Base-by-base conservation (phyloP, 2,329 filamentous ascomycete genomes). In the Graphium sp. region DNA sequence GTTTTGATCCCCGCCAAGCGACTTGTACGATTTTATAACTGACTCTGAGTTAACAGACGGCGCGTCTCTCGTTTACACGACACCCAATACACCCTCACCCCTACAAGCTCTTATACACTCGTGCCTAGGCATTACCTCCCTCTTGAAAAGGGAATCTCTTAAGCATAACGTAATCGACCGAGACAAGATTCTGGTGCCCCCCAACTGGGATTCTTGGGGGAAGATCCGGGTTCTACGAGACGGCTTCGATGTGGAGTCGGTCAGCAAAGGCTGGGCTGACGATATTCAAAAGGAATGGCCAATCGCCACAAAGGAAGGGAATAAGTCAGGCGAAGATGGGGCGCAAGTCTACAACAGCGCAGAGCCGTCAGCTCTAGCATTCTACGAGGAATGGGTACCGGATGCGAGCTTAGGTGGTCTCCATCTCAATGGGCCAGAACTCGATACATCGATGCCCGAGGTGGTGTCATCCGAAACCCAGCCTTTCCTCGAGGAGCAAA, bases 151-250 rank as follows among this genome's bases (percentile, higher is more conserved):
- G 36, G 69, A 82, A 43, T 71, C 77, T 15, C 62, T 91, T 15
- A 89, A 83, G 53, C 79, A 85, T 48, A 92, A 93, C 42, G 80
- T 91, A 35, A 89, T 91, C 39, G 89, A 89, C 53, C 69, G 87
- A 34, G 85, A 93, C 50, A 91, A 91, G 60, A 85, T 98, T 31
- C 64, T 94, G 5, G 80, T 98, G 1, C 87, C 87, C 2, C 79
- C 85, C 11, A 94, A 94, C 49, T 98, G 89, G 89, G 89, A 98
- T 51, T 94, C 85, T 0, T 94, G 84, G 81, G 85, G 84, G 34
- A 98, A 95, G 54, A 94, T 98, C 34, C 69, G 87, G 23, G 83
- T 95, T 24, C 60, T 95, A 17, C 72, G 83, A 30, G 89, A 93
- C 45, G 81, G 76, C 0, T 95, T 95, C 42, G 83, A 95, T 39